A percentile compares a stretch with the other conserved stretches of the same genome.
Conservation (phyloP, 1,284 basidiomycete species). For the Papiliotrema fonsecae region DNA sequence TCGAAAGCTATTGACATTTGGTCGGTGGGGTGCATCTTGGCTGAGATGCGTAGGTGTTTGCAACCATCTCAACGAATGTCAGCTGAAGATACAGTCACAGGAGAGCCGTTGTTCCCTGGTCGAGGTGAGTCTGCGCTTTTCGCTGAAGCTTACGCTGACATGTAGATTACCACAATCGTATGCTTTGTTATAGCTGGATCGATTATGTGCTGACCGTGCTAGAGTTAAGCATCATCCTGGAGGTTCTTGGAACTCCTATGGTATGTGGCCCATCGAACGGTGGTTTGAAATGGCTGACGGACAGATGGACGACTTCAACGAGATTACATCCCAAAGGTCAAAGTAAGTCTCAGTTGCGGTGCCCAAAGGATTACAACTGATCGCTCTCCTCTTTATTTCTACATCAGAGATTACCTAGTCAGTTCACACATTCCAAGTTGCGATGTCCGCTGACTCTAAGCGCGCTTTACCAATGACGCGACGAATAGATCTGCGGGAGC, state of each 20-base stretch:
- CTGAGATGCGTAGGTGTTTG: conserved; percentile 65
- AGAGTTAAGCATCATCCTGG: conserved; percentile 57
- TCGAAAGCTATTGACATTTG: conserved; percentile 89
- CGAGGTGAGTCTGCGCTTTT: conserved; percentile 56
- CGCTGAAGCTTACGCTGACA: background rate
- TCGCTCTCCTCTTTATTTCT: conserved; percentile 2
- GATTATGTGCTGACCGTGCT: background rate
- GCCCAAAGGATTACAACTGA: background rate
- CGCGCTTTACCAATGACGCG: conserved; percentile 87
- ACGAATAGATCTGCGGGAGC: conserved; percentile 66
- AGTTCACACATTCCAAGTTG: conserved; percentile 3
- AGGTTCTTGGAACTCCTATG: conserved; percentile 56
- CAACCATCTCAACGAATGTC: background rate
- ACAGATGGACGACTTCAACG: conserved; percentile 57
- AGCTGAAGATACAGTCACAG: conserved; percentile 54
- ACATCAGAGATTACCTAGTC: conserved; percentile 65
- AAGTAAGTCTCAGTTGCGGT: conserved; percentile 43
- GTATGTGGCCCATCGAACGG: conserved; percentile 13
- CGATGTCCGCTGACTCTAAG: conserved; percentile 7
- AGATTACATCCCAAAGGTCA: conserved; percentile 70
- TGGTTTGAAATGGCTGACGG: conserved; percentile 4
- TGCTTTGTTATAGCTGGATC: conserved; percentile 6
- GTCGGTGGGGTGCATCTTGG: conserved; percentile 88
- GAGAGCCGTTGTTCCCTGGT: conserved; percentile 85
- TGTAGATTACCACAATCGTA: conserved; percentile 42